Percentiles rank a stretch among this genome's conserved stretches.
These are phyloP conservation scores for Raffaelea albimanens DNA, from an alignment of 2,329 filamentous ascomycete species.

Conservation along the genomic window DNA sequence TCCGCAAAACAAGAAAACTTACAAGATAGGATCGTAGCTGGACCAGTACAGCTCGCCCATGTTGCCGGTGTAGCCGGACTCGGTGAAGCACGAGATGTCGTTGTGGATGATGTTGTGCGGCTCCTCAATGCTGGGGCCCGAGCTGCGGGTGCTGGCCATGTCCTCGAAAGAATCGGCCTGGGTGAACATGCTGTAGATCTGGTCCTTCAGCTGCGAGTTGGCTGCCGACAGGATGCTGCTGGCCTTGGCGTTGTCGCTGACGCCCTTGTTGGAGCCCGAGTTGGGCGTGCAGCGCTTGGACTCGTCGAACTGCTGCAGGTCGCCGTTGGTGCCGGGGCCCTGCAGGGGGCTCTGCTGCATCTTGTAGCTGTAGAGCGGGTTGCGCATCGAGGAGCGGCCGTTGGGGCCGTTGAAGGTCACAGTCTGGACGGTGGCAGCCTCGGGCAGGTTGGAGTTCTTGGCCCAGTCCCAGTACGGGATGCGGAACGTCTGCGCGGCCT, in stretches of 20 bases:
- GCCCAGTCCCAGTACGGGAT: slow-evolving; percentile 49
- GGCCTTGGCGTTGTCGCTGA: slow-evolving; percentile 24
- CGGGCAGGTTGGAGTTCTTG: slow-evolving; percentile 29
- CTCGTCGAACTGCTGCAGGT: slow-evolving; percentile 19
- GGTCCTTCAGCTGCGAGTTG: slow-evolving; percentile 18
- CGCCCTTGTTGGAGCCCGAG: slow-evolving; percentile 25
- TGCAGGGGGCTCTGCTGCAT: slow-evolving; percentile 34
- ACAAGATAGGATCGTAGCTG: slow-evolving; percentile 39
- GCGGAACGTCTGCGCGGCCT: slow-evolving; percentile 36
- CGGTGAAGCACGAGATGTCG: slow-evolving; percentile 23
- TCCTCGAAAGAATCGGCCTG: slow-evolving; percentile 25
- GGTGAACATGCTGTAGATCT: slow-evolving; percentile 31
- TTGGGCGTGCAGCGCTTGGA: slow-evolving; percentile 29
- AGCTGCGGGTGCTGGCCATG: slow-evolving; percentile 29
- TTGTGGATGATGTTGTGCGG: slow-evolving; percentile 35
- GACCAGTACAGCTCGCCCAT: slow-evolving; percentile 29
- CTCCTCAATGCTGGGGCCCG: slow-evolving; percentile 31
- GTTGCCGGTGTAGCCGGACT: slow-evolving; percentile 17
- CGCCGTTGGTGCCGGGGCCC: slow-evolving; percentile 19
- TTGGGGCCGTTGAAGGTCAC: slow-evolving; percentile 15
- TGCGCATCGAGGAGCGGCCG: slow-evolving; percentile 23
- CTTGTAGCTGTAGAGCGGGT: slow-evolving; percentile 42
- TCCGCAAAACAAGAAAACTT: slow-evolving; percentile 11
- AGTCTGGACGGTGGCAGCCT: slow-evolving; percentile 21
- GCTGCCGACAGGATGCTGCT: slow-evolving; percentile 14